Conservation (phyloP, 768 basidiomycete genomes). For the Phaeotremella fagi region DNA sequence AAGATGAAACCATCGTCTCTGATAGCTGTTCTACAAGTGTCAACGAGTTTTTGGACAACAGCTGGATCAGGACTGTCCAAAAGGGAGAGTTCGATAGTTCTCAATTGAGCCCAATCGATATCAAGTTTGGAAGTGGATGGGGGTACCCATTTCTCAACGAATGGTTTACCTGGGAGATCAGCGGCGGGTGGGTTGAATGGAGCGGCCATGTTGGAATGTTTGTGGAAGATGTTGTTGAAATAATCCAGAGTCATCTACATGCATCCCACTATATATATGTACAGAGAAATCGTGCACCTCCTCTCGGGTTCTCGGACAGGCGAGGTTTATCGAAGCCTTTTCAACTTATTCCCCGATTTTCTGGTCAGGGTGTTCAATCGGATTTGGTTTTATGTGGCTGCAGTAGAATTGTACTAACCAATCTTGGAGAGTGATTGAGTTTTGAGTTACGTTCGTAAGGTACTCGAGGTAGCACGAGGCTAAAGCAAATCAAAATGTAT, state of each 20-base stretch:
- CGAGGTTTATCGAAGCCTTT: too few species aligned
- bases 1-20: constrained; percentile 30
- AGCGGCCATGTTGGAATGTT: constrained; percentile 10
- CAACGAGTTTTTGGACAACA: constrained; percentile 15
- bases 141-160: constrained; percentile 11
- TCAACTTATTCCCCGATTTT: too few species aligned
- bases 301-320: too few species aligned
- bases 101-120: constrained; percentile 24
- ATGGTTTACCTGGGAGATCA: constrained; percentile 9
- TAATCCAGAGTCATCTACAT: not conserved
- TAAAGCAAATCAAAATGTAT: too few species aligned
- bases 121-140: constrained; percentile 6
- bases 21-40: constrained; percentile 18
- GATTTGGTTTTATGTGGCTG: too few species aligned
- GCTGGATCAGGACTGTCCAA: constrained; percentile 19
- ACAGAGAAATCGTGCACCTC: too few species aligned
- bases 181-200: constrained; percentile 24
- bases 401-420: too few species aligned
- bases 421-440: too few species aligned
- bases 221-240: not conserved
- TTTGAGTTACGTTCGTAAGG: too few species aligned
- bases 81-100: constrained; percentile 22
- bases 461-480: too few species aligned
- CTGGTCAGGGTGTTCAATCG: too few species aligned
- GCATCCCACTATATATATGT: too few species aligned